phyloP scores from a whole-genome alignment of 305 asterid genomes.

The Solanum chacoense region DNA sequence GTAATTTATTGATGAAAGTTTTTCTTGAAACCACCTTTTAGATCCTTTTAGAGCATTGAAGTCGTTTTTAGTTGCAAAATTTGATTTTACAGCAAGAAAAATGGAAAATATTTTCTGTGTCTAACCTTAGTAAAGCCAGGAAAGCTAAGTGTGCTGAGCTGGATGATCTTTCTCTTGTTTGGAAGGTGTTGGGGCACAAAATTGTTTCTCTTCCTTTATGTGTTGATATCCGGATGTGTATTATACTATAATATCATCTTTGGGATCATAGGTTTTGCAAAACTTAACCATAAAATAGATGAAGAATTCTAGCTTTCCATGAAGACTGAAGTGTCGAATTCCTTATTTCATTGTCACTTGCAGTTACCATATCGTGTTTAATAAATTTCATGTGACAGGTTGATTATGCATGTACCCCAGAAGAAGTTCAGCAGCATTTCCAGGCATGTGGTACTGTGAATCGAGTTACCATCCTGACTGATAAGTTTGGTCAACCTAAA shows the following conservation, averaged over 20 bases:
- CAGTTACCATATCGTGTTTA: not conserved
- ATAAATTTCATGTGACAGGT: conserved; percentile 30
- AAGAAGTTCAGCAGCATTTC: conserved; percentile 94
- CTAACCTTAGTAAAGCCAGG: not conserved
- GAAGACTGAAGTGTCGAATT: not conserved
- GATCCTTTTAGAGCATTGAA: not conserved
- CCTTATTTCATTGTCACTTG: not conserved
- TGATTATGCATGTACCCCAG: conserved; percentile 91
- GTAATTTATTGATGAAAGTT: not conserved
- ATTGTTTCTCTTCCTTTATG: not conserved
- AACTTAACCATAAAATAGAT: not conserved
- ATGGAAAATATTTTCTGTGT: not conserved
- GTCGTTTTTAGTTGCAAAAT: not conserved
- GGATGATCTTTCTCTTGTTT: not conserved
- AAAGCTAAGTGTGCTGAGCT: not conserved
- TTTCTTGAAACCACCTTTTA: not conserved
- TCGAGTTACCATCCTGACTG: conserved; percentile 86
- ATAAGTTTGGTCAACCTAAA: conserved; percentile 91
- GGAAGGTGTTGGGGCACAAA: not conserved
- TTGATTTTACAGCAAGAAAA: not conserved
- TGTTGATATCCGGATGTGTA: not conserved
- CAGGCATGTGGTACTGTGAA: conserved; percentile 87
- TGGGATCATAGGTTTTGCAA: not conserved
- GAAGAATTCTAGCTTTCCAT: not conserved
- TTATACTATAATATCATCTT: not conserved